phyloP scores from a whole-genome alignment of 352 stramenopile genomes.

The Phytophthora fragariae region DNA sequence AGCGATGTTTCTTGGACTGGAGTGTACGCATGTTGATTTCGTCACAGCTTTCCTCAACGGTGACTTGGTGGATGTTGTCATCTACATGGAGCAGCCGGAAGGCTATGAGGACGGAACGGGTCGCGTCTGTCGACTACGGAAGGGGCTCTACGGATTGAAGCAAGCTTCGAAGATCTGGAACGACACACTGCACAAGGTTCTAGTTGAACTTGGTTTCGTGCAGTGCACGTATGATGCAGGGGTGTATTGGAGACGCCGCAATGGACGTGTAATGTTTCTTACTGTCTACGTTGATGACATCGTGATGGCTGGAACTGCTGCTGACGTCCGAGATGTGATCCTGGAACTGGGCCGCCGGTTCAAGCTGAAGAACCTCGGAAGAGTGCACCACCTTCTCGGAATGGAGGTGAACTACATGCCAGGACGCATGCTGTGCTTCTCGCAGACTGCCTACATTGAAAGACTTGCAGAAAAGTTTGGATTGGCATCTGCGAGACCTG shows the following conservation, averaged over 20 bases:
- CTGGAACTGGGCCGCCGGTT: background rate
- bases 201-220: conserved; percentile 8
- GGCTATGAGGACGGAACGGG: conserved; percentile 14
- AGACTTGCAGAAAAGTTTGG: conserved; percentile 1
- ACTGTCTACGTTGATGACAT: conserved; percentile 20
- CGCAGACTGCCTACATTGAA: conserved; percentile 11
- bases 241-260: conserved; percentile 7
- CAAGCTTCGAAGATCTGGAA: conserved; percentile 20
- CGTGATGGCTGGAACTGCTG: background rate
- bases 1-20: conserved; percentile 6
- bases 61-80: conserved; percentile 2
- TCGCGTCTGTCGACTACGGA: conserved; percentile 6
- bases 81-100: conserved; percentile 23
- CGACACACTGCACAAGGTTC: conserved; percentile 13
- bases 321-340: background rate
- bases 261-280: conserved; percentile 4
- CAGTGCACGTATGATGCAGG: conserved; percentile 11
- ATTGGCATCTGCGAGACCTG: conserved; percentile 4
- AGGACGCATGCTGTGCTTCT: conserved; percentile 2
- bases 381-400: background rate
- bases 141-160: conserved; percentile 10
- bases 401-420: conserved; percentile 9
- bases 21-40: background rate
- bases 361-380: conserved; percentile 7
- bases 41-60: conserved; percentile 8